A percentile compares a stretch with the other conserved stretches of the same genome.
Conservation (phyloP, 1,139 yeast genomes). For the Magnusiomyces fungicola region DNA sequence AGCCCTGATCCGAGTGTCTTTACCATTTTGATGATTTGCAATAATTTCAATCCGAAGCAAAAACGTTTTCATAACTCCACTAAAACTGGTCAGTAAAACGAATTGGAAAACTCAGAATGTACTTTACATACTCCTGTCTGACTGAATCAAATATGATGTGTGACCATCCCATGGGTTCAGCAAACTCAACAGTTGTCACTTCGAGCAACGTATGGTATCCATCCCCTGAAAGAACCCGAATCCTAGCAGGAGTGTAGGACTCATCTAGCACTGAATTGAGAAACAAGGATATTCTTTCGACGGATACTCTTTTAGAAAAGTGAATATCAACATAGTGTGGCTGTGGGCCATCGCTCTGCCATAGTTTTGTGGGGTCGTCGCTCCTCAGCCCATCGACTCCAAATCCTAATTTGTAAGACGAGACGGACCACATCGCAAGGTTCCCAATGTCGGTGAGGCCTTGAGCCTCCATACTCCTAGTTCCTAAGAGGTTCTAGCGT, state of each 20-base stretch:
- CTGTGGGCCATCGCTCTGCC: conserved; percentile 97
- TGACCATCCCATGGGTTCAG: conserved; percentile 83
- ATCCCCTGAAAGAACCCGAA: conserved; percentile 71
- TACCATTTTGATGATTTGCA: conserved; percentile 91
- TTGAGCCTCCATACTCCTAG: conserved; percentile 48
- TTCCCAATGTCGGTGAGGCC: conserved; percentile 71
- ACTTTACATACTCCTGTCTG: conserved; percentile 36
- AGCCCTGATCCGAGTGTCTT: conserved; percentile 85
- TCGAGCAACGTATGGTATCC: conserved; percentile 78
- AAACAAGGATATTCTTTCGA: conserved; percentile 66
- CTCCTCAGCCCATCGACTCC: conserved; percentile 67
- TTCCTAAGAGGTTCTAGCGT: conserved; percentile 13
- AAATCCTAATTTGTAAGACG: conserved; percentile 66
- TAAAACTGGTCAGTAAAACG: too few relatives aligned
- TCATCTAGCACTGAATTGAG: conserved; percentile 67
- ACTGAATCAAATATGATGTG: conserved; percentile 60
- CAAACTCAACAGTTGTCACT: conserved; percentile 58
- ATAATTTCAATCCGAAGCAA: conserved; percentile 60
- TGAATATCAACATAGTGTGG: conserved; percentile 81
- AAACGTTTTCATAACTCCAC: conserved; percentile 62
- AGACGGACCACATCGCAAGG: conserved; percentile 78
- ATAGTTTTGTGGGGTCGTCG: conserved; percentile 65
- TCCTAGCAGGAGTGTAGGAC: conserved; percentile 80
- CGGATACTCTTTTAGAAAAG: conserved; percentile 68
- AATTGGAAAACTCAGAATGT: not conserved